Conservation (phyloP, 306 rosid species). For the Pyrus betulifolia region DNA sequence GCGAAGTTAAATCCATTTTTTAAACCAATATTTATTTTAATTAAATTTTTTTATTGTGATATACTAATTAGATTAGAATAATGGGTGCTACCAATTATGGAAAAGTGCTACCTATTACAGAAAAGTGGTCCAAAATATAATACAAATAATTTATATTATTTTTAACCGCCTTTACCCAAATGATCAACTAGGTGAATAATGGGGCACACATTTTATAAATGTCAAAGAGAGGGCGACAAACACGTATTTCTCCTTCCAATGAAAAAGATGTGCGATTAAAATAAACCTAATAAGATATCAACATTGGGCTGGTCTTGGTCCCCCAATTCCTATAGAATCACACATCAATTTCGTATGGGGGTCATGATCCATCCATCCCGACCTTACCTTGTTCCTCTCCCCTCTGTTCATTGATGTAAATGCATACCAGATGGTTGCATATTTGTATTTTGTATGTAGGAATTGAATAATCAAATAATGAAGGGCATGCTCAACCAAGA, state of each 20-base stretch:
- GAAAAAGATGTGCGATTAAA: conserved; percentile 47
- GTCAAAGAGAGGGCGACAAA: conserved; percentile 34
- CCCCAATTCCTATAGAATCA: conserved; percentile 52
- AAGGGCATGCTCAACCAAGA: conserved; percentile 8
- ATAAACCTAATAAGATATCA: conserved; percentile 27
- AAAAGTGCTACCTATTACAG: not conserved
- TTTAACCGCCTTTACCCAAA: conserved; percentile 15
- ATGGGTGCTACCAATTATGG: not conserved
- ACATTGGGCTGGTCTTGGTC: conserved; percentile 40
- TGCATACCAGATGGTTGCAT: conserved; percentile 20
- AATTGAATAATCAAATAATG: not conserved
- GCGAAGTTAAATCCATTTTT: no score
- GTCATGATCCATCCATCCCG: conserved; percentile 19
- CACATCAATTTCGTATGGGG: conserved; percentile 65
- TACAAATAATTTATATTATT: not conserved
- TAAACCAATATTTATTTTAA: not conserved
- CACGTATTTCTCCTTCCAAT: conserved; percentile 35
- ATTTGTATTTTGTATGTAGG: not conserved
- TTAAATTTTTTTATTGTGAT: no score
- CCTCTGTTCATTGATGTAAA: conserved; percentile 19
- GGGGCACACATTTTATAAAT: conserved; percentile 11
- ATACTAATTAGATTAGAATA: not conserved
- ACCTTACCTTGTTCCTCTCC: conserved; percentile 28
- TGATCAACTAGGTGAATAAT: conserved; percentile 1
- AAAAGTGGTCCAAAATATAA: not conserved